Conservation (phyloP, 2,329 filamentous ascomycete genomes). For the Gyromitra esculenta region DNA sequence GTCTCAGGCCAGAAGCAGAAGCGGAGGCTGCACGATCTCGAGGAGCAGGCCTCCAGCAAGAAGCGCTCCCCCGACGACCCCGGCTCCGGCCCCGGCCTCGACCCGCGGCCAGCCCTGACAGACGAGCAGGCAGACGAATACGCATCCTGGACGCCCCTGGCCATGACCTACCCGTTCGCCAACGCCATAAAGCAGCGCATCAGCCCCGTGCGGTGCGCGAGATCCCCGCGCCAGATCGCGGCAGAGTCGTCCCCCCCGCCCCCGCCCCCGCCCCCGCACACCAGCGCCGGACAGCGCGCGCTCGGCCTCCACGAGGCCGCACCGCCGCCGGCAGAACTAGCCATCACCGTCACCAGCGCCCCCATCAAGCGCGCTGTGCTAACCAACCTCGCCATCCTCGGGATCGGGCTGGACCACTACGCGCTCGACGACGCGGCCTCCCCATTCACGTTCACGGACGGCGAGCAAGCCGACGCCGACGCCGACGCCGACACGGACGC, state of each 20-base stretch:
- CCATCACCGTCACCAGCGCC: constrained; percentile 18
- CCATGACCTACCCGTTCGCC: constrained; percentile 44
- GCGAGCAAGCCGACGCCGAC: too few species aligned
- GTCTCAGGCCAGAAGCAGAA: constrained; percentile 49
- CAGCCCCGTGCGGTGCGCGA: background rate
- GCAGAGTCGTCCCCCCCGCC: too few species aligned
- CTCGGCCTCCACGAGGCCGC: constrained; percentile 23
- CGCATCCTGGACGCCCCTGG: constrained; percentile 34
- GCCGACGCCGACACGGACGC: background rate
- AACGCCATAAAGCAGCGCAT: constrained; percentile 28
- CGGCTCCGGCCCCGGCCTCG: background rate
- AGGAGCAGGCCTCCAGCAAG: constrained; percentile 27
- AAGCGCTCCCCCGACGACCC: background rate
- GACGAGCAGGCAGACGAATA: constrained; percentile 31
- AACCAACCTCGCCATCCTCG: constrained; percentile 38
- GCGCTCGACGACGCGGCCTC: constrained; percentile 36
- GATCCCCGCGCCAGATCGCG: too few species aligned
- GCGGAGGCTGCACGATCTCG: constrained; percentile 36
- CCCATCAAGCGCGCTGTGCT: constrained; percentile 36
- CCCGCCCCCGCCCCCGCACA: background rate
- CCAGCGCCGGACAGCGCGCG: background rate
- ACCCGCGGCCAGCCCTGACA: constrained; percentile 5
- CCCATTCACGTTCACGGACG: constrained; percentile 19
- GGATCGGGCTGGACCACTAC: constrained; percentile 26
- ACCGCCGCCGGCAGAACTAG: background rate